Percentiles rank a stretch among this genome's conserved stretches.
phyloP scores from a whole-genome alignment of 2,329 filamentous ascomycete genomes.

The Curvularia sp. region DNA sequence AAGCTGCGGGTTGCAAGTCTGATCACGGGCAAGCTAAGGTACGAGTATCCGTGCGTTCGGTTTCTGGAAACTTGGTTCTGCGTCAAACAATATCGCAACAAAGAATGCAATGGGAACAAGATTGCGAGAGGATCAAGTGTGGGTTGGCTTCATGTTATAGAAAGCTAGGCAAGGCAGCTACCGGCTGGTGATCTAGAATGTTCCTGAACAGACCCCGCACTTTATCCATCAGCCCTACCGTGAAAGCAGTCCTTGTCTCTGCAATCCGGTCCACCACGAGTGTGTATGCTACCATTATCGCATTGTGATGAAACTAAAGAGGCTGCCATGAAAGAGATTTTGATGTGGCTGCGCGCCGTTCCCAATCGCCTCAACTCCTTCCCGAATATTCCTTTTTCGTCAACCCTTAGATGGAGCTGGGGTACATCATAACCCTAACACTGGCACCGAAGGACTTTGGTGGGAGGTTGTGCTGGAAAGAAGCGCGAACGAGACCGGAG shows the following conservation, averaged over 20 bases:
- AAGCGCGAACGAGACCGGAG: slow-evolving; percentile 93
- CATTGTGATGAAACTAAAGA: slow-evolving; percentile 11
- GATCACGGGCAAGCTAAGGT: slow-evolving; percentile 7
- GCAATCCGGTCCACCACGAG: slow-evolving; percentile 8
- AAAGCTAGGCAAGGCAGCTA: slow-evolving; percentile 12
- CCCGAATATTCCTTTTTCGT: slow-evolving; percentile 2
- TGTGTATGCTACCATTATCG: slow-evolving; percentile 12
- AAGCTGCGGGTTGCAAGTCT: slow-evolving; percentile 1
- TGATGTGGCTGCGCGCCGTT: slow-evolving; percentile 13
- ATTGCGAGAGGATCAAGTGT: slow-evolving; percentile 8
- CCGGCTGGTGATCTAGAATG: slow-evolving; percentile 14
- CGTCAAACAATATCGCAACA: neutral
- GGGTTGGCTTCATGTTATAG: slow-evolving; percentile 11
- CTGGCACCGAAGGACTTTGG: slow-evolving; percentile 75
- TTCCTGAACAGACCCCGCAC: slow-evolving; percentile 13
- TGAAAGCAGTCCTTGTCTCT: slow-evolving; percentile 11
- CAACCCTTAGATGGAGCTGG: slow-evolving; percentile 44
- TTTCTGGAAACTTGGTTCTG: slow-evolving; percentile 2
- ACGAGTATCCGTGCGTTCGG: slow-evolving; percentile 6
- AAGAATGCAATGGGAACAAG: neutral
- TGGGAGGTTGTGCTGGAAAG: slow-evolving; percentile 92
- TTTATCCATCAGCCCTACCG: slow-evolving; percentile 9
- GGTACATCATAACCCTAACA: slow-evolving; percentile 94
- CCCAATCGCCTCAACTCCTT: slow-evolving; percentile 15
- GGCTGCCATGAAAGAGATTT: slow-evolving; percentile 11